Evolutionary conservation across 2,329 filamentous ascomycete genomes (phyloP).

Genomic region (Zymoseptoria pseudotritici): DNA sequence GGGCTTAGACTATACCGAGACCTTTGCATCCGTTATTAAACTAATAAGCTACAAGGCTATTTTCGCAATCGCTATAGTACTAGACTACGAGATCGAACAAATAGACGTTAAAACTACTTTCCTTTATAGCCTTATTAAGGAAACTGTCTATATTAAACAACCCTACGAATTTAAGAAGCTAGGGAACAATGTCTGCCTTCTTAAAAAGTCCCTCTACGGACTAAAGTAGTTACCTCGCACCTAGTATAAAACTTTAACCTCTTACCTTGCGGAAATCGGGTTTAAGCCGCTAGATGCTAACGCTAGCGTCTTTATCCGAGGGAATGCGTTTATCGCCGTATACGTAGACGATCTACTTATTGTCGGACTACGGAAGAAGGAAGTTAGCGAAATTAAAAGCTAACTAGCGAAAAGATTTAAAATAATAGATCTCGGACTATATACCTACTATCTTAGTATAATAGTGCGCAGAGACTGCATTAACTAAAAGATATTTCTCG

Average conservation of each 20-base stretch:
- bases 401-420: conserved; percentile 16
- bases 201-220: too few species aligned
- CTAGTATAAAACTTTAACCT: too few species aligned
- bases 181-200: not conserved
- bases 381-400: conserved; percentile 15
- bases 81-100: conserved; percentile 23
- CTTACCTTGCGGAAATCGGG: conserved; percentile 13
- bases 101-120: conserved; percentile 31
- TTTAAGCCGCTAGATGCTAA: conserved; percentile 12
- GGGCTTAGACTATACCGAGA: conserved; percentile 25
- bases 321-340: conserved; percentile 4
- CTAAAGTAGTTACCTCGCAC: too few species aligned
- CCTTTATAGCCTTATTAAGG: conserved; percentile 23
- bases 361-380: conserved; percentile 2
- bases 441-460: conserved; percentile 23
- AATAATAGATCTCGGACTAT: conserved; percentile 22
- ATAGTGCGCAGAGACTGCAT: conserved; percentile 13
- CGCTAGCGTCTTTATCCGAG: conserved; percentile 11
- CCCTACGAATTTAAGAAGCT: conserved; percentile 12
- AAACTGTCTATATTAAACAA: conserved; percentile 23
- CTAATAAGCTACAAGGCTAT: not conserved
- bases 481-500: conserved; percentile 8
- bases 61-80: conserved; percentile 18
- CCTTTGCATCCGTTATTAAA: conserved; percentile 22
- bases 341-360: conserved; percentile 29